Evolutionary conservation across 2,329 filamentous ascomycete species (phyloP).

Genomic region (Pseudogymnoascus sp.): DNA sequence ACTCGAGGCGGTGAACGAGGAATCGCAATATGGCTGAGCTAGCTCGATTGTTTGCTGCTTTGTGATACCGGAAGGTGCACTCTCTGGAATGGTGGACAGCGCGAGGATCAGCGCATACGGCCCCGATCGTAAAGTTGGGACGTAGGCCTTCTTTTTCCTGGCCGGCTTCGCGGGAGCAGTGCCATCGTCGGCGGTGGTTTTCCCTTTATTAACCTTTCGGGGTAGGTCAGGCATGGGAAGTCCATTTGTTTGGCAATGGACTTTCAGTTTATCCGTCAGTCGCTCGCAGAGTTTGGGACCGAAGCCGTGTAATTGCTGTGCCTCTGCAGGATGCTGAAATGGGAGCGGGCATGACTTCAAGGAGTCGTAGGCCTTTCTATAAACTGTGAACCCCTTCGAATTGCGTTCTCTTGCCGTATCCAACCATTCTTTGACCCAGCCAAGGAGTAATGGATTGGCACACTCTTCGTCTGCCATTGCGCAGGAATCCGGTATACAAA

Average conservation of each 20-base stretch:
- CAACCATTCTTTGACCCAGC: constrained; percentile 73
- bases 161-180: constrained; percentile 45
- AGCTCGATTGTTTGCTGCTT: constrained; percentile 62
- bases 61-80: constrained; percentile 50
- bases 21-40: constrained; percentile 66
- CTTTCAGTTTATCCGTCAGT: constrained; percentile 54
- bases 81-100: constrained; percentile 53
- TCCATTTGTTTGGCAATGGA: constrained; percentile 60
- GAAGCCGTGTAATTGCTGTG: constrained; percentile 66
- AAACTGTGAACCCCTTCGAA: constrained; percentile 63
- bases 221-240: constrained; percentile 60
- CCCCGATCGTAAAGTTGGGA: constrained; percentile 66
- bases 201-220: constrained; percentile 33
- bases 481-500: background rate
- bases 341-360: constrained; percentile 66
- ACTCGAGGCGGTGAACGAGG: constrained; percentile 62
- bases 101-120: constrained; percentile 66
- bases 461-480: constrained; percentile 18
- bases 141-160: constrained; percentile 58
- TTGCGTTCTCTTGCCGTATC: constrained; percentile 63
- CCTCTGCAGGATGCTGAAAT: constrained; percentile 62
- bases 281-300: constrained; percentile 65
- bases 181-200: constrained; percentile 12
- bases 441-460: constrained; percentile 61
- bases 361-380: constrained; percentile 70